A percentile compares a stretch with the other conserved stretches of the same genome.
These are phyloP conservation scores for Tinospora cordifolia DNA, from an alignment of 164 flowering plant genomes.

Conservation along the genomic window DNA sequence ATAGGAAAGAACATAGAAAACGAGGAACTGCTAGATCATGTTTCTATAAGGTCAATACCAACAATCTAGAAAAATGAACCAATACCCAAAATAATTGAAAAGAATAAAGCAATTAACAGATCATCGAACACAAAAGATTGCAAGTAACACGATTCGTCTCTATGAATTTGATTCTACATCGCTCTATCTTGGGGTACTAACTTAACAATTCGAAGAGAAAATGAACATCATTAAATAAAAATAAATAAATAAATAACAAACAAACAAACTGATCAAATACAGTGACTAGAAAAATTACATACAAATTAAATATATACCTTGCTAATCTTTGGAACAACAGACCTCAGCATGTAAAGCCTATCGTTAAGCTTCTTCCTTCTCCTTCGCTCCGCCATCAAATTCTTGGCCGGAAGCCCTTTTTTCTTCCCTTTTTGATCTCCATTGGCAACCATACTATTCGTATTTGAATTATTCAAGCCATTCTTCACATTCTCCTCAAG, in stretches of 20 bases:
- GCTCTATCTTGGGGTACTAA: too few species aligned
- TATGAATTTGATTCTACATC: too few species aligned
- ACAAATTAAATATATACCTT: slow-evolving; percentile 41
- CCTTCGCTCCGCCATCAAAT: slow-evolving; percentile 93
- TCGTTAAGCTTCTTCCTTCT: slow-evolving; percentile 93
- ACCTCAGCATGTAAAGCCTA: slow-evolving; percentile 88
- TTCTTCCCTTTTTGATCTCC: slow-evolving; percentile 74
- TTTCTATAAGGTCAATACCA: too few species aligned
- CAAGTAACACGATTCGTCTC: too few species aligned
- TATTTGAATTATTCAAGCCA: slow-evolving; percentile 47
- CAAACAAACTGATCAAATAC: not conserved
- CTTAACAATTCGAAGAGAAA: not conserved
- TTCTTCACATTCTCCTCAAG: slow-evolving; percentile 30
- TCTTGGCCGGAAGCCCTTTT: slow-evolving; percentile 91
- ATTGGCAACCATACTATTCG: slow-evolving; percentile 46
- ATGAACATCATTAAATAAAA: too few species aligned
- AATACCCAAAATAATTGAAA: not conserved
- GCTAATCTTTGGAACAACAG: slow-evolving; percentile 93
- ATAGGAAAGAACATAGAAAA: not conserved
- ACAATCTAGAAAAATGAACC: not conserved
- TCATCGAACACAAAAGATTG: not conserved
- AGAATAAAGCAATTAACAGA: not conserved
- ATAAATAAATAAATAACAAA: too few species aligned
- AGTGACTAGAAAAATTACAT: not conserved
- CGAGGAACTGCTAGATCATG: not conserved